Percentiles rank a stretch among this genome's conserved stretches.
These are phyloP conservation scores for Apiospora marii DNA, from an alignment of 2,329 filamentous ascomycete species.

Conservation along the genomic window DNA sequence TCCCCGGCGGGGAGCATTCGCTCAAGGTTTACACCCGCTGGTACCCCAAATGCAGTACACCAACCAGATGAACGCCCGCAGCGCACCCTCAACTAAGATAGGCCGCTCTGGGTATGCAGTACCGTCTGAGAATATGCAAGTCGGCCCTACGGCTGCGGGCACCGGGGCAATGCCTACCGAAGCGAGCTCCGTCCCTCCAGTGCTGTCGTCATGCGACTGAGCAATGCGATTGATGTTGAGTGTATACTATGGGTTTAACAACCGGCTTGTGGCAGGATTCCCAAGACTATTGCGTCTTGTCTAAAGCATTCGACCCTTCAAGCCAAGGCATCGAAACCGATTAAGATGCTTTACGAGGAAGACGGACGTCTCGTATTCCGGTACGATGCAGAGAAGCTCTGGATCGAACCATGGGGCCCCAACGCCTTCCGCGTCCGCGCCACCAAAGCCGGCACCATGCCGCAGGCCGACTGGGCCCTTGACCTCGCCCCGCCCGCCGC, in stretches of 20 bases:
- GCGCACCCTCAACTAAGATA: not conserved
- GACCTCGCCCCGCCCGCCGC: conserved; percentile 35
- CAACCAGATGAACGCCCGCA: not conserved
- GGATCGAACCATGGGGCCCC: conserved; percentile 57
- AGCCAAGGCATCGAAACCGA: no score
- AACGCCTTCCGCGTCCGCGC: conserved; percentile 57
- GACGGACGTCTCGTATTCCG: conserved; percentile 35
- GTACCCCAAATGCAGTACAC: not conserved
- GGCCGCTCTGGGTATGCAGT: not conserved
- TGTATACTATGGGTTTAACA: not conserved
- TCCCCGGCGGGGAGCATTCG: not conserved
- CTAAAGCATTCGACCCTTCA: fast-evolving
- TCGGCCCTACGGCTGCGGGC: not conserved
- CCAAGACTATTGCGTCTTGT: fast-evolving
- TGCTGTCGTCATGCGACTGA: not conserved
- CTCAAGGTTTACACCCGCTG: not conserved
- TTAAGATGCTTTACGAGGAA: conserved; percentile 35
- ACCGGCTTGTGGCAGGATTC: no score
- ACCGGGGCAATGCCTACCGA: not conserved
- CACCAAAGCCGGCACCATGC: conserved; percentile 48
- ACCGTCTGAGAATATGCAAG: not conserved
- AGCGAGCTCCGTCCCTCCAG: not conserved
- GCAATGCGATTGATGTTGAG: not conserved
- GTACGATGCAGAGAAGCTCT: conserved; percentile 54
- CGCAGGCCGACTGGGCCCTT: conserved; percentile 51